Percentiles rank a stretch among this genome's conserved stretches.
Evolutionary conservation across 2,329 filamentous ascomycete species (phyloP).

Genomic region (Xylariales sp.): DNA sequence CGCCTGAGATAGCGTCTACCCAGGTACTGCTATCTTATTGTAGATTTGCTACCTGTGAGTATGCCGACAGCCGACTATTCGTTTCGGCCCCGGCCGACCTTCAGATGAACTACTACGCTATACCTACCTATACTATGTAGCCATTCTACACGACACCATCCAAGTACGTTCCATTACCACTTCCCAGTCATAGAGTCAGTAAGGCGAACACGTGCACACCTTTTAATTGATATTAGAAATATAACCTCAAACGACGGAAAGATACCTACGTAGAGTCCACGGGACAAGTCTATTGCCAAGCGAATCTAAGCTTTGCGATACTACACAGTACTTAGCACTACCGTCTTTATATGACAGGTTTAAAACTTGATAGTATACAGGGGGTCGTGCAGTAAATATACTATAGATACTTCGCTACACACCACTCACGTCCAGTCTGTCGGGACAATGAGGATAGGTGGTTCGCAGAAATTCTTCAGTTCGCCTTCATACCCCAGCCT

Average conservation of each 20-base stretch:
- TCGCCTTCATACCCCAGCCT: neutral
- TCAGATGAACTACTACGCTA: neutral
- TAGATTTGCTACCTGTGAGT: no score
- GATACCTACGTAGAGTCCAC: neutral
- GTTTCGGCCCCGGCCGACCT: slow-evolving; percentile 6
- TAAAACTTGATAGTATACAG: neutral
- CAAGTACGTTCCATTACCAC: neutral
- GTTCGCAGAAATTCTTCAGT: neutral
- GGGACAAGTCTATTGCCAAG: neutral
- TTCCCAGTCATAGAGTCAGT: neutral
- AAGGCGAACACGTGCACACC: neutral
- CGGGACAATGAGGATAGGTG: neutral
- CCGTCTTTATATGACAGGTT: neutral
- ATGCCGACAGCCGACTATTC: slow-evolving; percentile 1
- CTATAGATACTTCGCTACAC: no score
- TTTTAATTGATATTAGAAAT: neutral
- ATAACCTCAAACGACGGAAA: no score
- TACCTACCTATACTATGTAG: neutral
- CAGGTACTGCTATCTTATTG: no score
- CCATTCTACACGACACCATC: neutral
- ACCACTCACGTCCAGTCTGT: neutral
- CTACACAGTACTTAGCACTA: no score
- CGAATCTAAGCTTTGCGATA: neutral
- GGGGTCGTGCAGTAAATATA: neutral
- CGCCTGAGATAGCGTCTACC: no score